phyloP scores from a whole-genome alignment of 768 basidiomycete species.

The Termitomyces sp. region DNA sequence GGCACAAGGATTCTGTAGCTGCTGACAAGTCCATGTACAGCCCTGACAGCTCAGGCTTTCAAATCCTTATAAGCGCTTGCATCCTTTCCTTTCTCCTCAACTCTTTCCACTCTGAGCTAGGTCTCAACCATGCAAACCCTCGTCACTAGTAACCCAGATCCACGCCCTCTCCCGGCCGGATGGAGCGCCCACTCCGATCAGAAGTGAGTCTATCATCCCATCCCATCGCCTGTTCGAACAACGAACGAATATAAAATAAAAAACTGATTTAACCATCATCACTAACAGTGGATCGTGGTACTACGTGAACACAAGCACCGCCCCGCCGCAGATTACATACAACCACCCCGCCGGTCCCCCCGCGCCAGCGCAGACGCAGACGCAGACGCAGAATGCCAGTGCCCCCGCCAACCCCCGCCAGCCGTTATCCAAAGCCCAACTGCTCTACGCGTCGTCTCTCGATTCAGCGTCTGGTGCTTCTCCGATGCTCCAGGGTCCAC shows the following conservation, averaged over 20 bases:
- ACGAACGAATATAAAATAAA: too few relatives aligned
- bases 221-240: too few relatives aligned
- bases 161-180: conserved; percentile 10
- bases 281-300: conserved; percentile 24
- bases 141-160: conserved; percentile 3
- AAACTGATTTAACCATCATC: not conserved
- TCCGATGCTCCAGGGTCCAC: too few relatives aligned
- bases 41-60: not conserved
- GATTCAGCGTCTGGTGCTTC: too few relatives aligned
- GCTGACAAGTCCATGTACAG: not conserved
- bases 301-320: conserved; percentile 28
- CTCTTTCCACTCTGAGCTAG: too few relatives aligned
- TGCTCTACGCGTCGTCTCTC: conserved; percentile 28
- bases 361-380: conserved; percentile 1
- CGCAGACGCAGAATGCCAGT: conserved; percentile 7
- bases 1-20: too few relatives aligned
- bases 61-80: not conserved
- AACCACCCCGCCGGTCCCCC: conserved; percentile 24
- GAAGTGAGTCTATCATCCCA: conserved; percentile 4
- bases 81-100: not conserved
- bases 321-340: conserved; percentile 31
- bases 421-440: conserved; percentile 34
- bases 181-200: conserved; percentile 13
- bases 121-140: not conserved
- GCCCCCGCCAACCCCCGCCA: conserved; percentile 11